phyloP scores from a whole-genome alignment of 768 basidiomycete species.

The Rhodotorula paludigena region DNA sequence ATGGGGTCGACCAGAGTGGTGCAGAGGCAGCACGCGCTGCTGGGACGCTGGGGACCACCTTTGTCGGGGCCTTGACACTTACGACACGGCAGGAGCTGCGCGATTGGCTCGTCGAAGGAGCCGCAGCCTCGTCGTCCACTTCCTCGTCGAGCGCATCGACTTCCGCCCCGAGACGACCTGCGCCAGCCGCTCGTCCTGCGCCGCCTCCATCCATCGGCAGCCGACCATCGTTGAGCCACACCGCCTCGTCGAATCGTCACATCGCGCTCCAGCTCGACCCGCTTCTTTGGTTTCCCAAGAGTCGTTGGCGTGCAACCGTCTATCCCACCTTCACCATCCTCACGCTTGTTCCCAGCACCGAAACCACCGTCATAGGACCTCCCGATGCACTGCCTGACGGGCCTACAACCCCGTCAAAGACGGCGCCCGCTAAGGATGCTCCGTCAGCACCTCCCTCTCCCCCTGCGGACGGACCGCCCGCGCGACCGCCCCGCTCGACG shows the following conservation, averaged over 20 bases:
- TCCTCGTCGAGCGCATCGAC: neutral
- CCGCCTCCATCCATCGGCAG: neutral
- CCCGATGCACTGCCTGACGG: no score
- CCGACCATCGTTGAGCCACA: neutral
- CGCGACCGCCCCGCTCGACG: neutral
- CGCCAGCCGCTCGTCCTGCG: neutral
- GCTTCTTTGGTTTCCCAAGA: conserved; percentile 8
- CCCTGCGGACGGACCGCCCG: neutral
- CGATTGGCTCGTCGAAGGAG: neutral
- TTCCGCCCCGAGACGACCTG: neutral
- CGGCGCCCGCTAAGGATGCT: no score
- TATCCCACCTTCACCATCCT: conserved; percentile 10
- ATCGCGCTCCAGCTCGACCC: conserved; percentile 7
- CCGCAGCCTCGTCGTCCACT: no score
- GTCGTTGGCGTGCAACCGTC: conserved; percentile 13
- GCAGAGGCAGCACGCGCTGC: no score
- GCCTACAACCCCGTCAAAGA: no score
- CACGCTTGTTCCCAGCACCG: conserved; percentile 5
- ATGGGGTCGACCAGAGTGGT: neutral
- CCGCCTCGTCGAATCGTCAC: neutral
- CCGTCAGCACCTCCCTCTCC: neutral
- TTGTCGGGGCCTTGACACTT: neutral
- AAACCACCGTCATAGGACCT: no score
- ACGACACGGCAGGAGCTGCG: neutral
- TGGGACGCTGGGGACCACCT: neutral